Evolutionary conservation across 176 grass and related monocot genomes (phyloP), one percentile per base, ranked within the genome.

Genomic region (Pontederia paniculata): DNA sequence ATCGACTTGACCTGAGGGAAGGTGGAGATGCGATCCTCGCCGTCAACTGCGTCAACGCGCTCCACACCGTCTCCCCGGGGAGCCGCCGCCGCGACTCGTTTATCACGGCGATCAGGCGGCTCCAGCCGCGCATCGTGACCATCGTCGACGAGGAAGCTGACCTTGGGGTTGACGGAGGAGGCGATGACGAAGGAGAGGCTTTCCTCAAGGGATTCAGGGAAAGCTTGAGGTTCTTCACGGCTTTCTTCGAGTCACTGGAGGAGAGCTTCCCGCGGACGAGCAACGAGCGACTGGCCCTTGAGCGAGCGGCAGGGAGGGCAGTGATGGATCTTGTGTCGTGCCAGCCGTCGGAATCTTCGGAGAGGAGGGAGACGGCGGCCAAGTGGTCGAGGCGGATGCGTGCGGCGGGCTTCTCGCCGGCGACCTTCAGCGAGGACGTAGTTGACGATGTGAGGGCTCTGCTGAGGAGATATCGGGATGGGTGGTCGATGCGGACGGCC

Each of bases 81-180:
- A 72, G 63, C 8, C 67, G 66, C 17, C 64, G 94, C 53, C 71
- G 94, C 4, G 94, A 82, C 16, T 42, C 62, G 2, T 85, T 98
- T 75, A 16, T 78, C 10, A 50, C 74, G 2, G 71, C 84, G 8
- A 74, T 98, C 53, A 64, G 78, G 43, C 71, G 73, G 2, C 94
- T 93, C 15, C 77, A 88, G 18, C 94, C 94, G 13, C 81, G 80
- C 25, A 70, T 98, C 22, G 70, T 98, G 42, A 98, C 94, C 2
- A 76, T 98, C 13, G 75, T 98, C 5, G 94, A 98, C 61, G 94
- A 98, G 76, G 94, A 98, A 69, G 94, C 80, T 1, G 87, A 98
- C 60, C 88, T 98, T 22, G 73, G 62, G 8, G 31, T 17, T 0
- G 52, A 61, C 1, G 78, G 63, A 10, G 69, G 70, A 55, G 75